Evolutionary conservation across 2,329 filamentous ascomycete genomes (phyloP).

Genomic region (Fusarium abutilonis): DNA sequence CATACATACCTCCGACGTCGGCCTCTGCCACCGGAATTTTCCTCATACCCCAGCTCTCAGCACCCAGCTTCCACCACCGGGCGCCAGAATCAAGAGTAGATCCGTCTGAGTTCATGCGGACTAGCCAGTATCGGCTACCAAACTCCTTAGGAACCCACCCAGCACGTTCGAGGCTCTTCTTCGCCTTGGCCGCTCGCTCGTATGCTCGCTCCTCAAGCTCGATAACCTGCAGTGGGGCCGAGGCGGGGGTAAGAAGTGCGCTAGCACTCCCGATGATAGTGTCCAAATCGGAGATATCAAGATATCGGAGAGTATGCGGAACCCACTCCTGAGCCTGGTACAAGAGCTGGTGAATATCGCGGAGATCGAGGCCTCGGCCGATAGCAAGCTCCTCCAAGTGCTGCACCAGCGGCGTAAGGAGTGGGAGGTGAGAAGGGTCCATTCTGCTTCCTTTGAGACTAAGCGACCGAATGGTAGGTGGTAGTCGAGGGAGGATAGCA

Average conservation of each 20-base stretch:
- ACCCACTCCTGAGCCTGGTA: constrained; percentile 57
- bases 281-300: constrained; percentile 75
- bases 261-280: constrained; percentile 69
- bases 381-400: constrained; percentile 79
- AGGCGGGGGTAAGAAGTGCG: constrained; percentile 65
- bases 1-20: constrained; percentile 95
- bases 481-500: constrained; percentile 71
- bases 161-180: constrained; percentile 66
- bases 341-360: constrained; percentile 74
- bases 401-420: constrained; percentile 72
- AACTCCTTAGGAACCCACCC: constrained; percentile 80
- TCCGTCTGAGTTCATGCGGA: constrained; percentile 60
- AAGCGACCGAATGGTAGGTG: constrained; percentile 74
- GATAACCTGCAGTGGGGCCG: constrained; percentile 77
- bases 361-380: constrained; percentile 72
- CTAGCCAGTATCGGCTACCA: constrained; percentile 72
- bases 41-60: constrained; percentile 84
- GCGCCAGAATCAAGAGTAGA: constrained; percentile 57
- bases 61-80: constrained; percentile 84
- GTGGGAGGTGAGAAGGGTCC: constrained; percentile 69
- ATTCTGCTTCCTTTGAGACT: constrained; percentile 81
- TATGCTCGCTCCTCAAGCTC: constrained; percentile 77
- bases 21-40: constrained; percentile 92
- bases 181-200: constrained; percentile 69
- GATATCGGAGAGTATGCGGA: constrained; percentile 73